Evolutionary conservation across 192 early-diverging fungal genomes (phyloP).

Genomic region (Gamsiella multidivaricata): DNA sequence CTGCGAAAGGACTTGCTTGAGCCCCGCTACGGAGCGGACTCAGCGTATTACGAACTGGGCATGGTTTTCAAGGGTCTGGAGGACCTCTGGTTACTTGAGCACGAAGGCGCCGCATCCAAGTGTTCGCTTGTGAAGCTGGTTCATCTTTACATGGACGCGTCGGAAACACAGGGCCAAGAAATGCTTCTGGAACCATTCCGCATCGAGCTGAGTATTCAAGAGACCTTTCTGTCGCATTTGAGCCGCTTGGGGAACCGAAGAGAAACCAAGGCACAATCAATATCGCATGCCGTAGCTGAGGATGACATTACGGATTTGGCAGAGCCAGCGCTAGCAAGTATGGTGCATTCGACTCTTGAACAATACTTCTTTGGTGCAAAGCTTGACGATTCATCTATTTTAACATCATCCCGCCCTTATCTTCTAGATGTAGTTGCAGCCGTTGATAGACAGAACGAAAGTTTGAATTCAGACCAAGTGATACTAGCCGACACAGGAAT

Average conservation of each 20-base stretch:
- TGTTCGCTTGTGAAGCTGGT: conserved; percentile 10
- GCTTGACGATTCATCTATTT: background rate
- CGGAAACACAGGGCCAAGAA: background rate
- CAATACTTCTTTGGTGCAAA: too few species aligned
- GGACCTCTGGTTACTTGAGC: conserved; percentile 9
- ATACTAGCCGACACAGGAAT: too few species aligned
- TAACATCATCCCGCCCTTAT: background rate
- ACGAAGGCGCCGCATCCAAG: conserved; percentile 11
- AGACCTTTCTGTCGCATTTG: conserved; percentile 18
- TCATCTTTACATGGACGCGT: background rate
- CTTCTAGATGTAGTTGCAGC: background rate
- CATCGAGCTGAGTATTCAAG: conserved; percentile 14
- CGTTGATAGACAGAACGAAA: too few species aligned
- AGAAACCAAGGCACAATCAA: background rate
- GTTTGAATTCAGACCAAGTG: too few species aligned
- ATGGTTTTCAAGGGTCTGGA: conserved; percentile 9
- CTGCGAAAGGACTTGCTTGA: conserved; percentile 3
- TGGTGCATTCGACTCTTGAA: too few species aligned
- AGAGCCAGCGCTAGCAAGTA: too few species aligned
- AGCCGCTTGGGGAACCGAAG: background rate
- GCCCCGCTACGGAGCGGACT: conserved; percentile 1
- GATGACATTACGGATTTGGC: too few species aligned
- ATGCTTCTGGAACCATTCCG: conserved; percentile 19
- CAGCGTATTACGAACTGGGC: conserved; percentile 9
- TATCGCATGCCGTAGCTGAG: too few species aligned